These are phyloP conservation scores for Hydnomerulius pinastri DNA, from an alignment of 768 basidiomycete species.

Conservation along the genomic window DNA sequence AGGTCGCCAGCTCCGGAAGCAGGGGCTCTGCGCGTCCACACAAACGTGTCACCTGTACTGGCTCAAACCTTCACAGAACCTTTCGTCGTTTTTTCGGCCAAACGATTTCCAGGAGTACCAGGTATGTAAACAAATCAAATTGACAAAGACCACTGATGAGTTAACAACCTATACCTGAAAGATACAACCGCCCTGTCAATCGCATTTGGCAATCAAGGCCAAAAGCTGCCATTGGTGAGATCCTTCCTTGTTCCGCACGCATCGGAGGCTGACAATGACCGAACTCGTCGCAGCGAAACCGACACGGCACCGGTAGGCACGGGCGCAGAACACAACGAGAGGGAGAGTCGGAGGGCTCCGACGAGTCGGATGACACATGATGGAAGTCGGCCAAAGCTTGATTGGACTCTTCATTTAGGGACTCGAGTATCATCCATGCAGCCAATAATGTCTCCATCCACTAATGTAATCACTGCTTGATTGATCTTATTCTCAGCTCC, in stretches of 20 bases:
- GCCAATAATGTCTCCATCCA: slow-evolving; percentile 20
- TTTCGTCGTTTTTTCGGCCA: slow-evolving; percentile 89
- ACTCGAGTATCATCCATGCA: slow-evolving; percentile 22
- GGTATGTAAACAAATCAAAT: slow-evolving; percentile 46
- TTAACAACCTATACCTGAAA: slow-evolving; percentile 33
- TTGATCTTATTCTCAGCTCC: slow-evolving; percentile 21
- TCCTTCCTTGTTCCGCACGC: slow-evolving; percentile 25
- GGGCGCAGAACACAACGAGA: slow-evolving; percentile 58
- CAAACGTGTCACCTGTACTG: slow-evolving; percentile 69
- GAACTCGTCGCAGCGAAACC: slow-evolving; percentile 61
- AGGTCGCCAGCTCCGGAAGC: slow-evolving; percentile 75
- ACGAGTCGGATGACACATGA: slow-evolving; percentile 64
- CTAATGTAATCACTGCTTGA: slow-evolving; percentile 26
- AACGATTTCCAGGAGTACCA: slow-evolving; percentile 93
- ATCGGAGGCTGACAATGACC: slow-evolving; percentile 23
- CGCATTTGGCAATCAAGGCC: slow-evolving; percentile 86
- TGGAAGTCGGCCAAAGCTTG: slow-evolving; percentile 10
- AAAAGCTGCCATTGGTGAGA: slow-evolving; percentile 83
- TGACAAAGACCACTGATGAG: slow-evolving; percentile 5
- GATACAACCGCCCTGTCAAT: slow-evolving; percentile 90
- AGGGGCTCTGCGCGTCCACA: slow-evolving; percentile 66
- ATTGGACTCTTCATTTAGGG: slow-evolving; percentile 11
- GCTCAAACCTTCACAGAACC: slow-evolving; percentile 83
- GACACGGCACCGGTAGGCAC: slow-evolving; percentile 69
- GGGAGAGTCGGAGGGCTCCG: slow-evolving; percentile 61